Conservation (phyloP, 2,329 filamentous ascomycete genomes). For the Fusarium sp. region DNA sequence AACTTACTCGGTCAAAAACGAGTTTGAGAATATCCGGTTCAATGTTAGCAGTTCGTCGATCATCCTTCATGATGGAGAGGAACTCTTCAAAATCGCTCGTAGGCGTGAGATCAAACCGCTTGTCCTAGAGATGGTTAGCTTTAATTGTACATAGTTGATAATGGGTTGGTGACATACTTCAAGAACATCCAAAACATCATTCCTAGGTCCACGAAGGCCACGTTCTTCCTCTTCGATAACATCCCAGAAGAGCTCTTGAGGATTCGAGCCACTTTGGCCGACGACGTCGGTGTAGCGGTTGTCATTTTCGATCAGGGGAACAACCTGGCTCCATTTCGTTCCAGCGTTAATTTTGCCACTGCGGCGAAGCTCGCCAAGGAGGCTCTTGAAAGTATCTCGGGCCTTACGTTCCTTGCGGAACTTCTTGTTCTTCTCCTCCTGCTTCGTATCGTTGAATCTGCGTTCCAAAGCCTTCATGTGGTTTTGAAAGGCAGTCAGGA, state of each 20-base stretch:
- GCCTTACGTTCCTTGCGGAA: conserved; percentile 87
- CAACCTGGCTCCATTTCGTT: conserved; percentile 89
- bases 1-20: conserved; percentile 84
- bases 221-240: conserved; percentile 93
- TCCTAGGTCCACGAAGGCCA: conserved; percentile 83
- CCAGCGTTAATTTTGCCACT: conserved; percentile 90
- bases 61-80: conserved; percentile 83
- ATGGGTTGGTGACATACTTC: conserved; percentile 73
- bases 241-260: conserved; percentile 96
- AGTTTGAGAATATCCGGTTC: conserved; percentile 83
- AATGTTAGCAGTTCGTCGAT: conserved; percentile 90
- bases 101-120: conserved; percentile 89
- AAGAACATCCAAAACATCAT: conserved; percentile 88
- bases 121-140: conserved; percentile 72
- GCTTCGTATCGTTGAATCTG: conserved; percentile 89
- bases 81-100: conserved; percentile 94
- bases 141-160: background rate
- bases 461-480: conserved; percentile 95
- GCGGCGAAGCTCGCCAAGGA: conserved; percentile 81
- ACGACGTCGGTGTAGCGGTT: conserved; percentile 87
- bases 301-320: conserved; percentile 82
- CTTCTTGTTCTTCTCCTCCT: conserved; percentile 87
- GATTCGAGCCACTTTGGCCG: conserved; percentile 86
- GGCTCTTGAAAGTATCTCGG: conserved; percentile 82
- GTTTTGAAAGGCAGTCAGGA: conserved; percentile 92